Evolutionary conservation across 1,284 basidiomycete genomes (phyloP).

Genomic region (Peniophora sp.): DNA sequence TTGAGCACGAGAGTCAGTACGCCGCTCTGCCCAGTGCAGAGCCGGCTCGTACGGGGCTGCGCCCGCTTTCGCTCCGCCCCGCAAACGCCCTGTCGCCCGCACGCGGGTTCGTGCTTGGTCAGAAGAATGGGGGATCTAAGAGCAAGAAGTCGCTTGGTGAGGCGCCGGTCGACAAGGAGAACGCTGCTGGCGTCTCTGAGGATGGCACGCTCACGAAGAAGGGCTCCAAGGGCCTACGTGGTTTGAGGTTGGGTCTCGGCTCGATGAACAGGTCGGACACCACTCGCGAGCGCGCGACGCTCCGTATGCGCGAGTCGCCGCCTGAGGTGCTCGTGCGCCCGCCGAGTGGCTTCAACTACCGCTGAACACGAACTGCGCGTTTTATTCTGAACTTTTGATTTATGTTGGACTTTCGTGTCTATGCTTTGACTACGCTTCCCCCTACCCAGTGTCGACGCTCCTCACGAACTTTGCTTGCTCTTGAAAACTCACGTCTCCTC

Average conservation of each 20-base stretch:
- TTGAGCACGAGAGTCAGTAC: not conserved
- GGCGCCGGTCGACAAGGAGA: constrained; percentile 30
- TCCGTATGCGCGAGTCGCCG: constrained; percentile 32
- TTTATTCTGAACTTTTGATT: constrained; percentile 5
- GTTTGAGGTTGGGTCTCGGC: constrained; percentile 36
- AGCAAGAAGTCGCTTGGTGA: constrained; percentile 30
- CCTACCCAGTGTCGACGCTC: no score
- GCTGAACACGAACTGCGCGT: constrained; percentile 9
- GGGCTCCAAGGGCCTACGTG: constrained; percentile 34
- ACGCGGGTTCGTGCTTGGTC: constrained; percentile 46
- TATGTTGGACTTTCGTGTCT: not conserved
- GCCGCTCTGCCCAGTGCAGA: not conserved
- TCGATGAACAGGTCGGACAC: constrained; percentile 41
- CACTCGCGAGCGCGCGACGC: constrained; percentile 42
- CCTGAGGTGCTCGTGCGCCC: constrained; percentile 39
- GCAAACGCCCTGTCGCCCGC: constrained; percentile 32
- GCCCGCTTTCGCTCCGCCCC: constrained; percentile 55
- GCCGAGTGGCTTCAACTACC: constrained; percentile 25
- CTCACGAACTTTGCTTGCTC: no score
- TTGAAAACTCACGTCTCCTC: no score
- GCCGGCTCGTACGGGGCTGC: constrained; percentile 31
- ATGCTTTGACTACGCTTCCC: not conserved
- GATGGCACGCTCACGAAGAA: constrained; percentile 24
- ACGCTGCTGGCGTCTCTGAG: constrained; percentile 19
- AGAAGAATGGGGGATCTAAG: constrained; percentile 32